Evolutionary conservation across 2,329 filamentous ascomycete genomes (phyloP).

Genomic region (Cercospora citrullina): DNA sequence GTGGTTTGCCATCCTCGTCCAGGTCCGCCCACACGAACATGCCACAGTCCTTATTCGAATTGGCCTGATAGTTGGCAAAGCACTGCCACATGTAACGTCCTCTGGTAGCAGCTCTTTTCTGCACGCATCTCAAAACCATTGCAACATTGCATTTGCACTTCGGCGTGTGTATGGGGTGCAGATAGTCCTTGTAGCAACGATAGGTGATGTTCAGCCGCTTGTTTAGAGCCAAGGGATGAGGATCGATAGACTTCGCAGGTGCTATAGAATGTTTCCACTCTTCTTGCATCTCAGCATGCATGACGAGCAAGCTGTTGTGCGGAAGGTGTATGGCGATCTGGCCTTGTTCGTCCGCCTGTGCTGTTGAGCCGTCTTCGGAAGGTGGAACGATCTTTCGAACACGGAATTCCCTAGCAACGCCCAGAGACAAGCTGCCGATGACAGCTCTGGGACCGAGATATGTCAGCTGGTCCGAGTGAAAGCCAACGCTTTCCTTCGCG

Average conservation of each 20-base stretch:
- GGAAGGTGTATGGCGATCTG: conserved; percentile 92
- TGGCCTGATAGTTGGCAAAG: conserved; percentile 70
- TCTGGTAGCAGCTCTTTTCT: conserved; percentile 71
- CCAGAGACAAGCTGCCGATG: conserved; percentile 86
- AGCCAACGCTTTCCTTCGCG: conserved; percentile 78
- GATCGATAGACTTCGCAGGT: conserved; percentile 73
- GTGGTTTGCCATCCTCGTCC: conserved; percentile 79
- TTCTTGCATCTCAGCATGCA: conserved; percentile 98
- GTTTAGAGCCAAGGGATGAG: conserved; percentile 78
- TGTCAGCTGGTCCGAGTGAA: conserved; percentile 88
- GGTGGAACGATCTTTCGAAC: conserved; percentile 70
- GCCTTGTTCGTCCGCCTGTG: conserved; percentile 64
- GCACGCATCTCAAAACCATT: conserved; percentile 71
- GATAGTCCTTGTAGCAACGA: conserved; percentile 73
- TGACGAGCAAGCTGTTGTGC: conserved; percentile 88
- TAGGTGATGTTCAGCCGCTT: conserved; percentile 93
- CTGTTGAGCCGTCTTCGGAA: conserved; percentile 41
- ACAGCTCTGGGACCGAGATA: conserved; percentile 86
- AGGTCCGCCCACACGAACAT: conserved; percentile 88
- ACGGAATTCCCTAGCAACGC: conserved; percentile 90
- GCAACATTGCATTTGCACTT: conserved; percentile 73
- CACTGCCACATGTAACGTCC: conserved; percentile 96
- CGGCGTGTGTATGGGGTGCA: conserved; percentile 78
- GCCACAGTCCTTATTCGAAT: conserved; percentile 59
- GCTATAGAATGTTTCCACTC: conserved; percentile 90